phyloP scores from a whole-genome alignment of 768 basidiomycete genomes.

The Pisolithus tinctorius region DNA sequence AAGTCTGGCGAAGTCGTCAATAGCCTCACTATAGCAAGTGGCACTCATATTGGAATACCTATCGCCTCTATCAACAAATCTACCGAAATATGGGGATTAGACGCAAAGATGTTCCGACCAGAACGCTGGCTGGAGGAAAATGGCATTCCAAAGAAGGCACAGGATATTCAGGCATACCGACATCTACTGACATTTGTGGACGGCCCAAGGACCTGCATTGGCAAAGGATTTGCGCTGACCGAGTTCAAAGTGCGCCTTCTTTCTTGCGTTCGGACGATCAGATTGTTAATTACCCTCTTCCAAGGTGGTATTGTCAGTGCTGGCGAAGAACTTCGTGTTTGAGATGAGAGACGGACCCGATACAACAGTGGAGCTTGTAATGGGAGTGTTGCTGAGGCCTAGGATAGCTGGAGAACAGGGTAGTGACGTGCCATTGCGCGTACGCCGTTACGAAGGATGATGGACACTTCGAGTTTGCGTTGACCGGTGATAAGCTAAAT shows the following conservation, averaged over 20 bases:
- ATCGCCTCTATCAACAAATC: slow-evolving; percentile 44
- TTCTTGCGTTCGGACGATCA: neutral
- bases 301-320: slow-evolving; percentile 37
- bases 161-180: slow-evolving; percentile 41
- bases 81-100: slow-evolving; percentile 53
- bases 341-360: too few species aligned
- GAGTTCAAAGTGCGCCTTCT: slow-evolving; percentile 25
- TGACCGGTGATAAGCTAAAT: too few species aligned
- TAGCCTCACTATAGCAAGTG: slow-evolving; percentile 41
- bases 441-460: too few species aligned
- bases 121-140: slow-evolving; percentile 51
- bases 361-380: too few species aligned
- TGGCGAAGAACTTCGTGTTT: slow-evolving; percentile 23
- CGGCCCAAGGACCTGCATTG: slow-evolving; percentile 45
- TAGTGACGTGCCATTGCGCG: too few species aligned
- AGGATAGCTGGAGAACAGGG: too few species aligned
- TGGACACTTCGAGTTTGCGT: too few species aligned
- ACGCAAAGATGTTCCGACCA: slow-evolving; percentile 53
- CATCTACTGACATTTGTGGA: slow-evolving; percentile 48
- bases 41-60: slow-evolving; percentile 37
- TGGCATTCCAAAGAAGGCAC: slow-evolving; percentile 22
- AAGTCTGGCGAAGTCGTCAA: slow-evolving; percentile 32
- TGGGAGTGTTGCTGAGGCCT: too few species aligned
- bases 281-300: neutral
- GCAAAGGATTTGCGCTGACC: slow-evolving; percentile 39